phyloP scores from a whole-genome alignment of 2,329 filamentous ascomycete genomes.

The Mycosphaerella arachidis region DNA sequence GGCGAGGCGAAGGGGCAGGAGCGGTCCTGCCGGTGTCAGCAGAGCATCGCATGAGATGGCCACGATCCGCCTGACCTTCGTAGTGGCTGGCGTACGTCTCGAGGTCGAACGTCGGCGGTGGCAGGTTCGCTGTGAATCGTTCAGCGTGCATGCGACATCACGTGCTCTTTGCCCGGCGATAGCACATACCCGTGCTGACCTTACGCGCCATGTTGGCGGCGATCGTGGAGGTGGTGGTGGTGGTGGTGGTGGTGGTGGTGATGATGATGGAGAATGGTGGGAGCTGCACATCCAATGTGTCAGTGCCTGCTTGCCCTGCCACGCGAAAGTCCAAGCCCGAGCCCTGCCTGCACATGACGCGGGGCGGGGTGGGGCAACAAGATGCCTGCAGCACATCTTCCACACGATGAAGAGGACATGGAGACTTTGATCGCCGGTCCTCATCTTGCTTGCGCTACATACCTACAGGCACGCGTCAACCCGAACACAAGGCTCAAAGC shows the following conservation, averaged over 20 bases:
- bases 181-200: neutral
- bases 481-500: constrained; percentile 22
- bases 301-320: neutral
- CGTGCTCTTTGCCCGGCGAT: too few species aligned
- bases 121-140: constrained; percentile 11
- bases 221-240: neutral
- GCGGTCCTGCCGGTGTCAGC: constrained; percentile 56
- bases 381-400: neutral
- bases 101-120: constrained; percentile 78
- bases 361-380: neutral
- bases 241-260: neutral
- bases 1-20: constrained; percentile 73
- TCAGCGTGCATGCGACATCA: too few species aligned
- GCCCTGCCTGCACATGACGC: too few species aligned
- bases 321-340: neutral
- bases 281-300: neutral
- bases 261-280: neutral
- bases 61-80: constrained; percentile 51
- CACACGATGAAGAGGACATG: too few species aligned
- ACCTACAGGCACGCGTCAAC: too few species aligned
- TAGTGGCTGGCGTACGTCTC: constrained; percentile 91
- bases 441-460: too few species aligned
- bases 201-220: neutral
- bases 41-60: neutral
- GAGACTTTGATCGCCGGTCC: too few species aligned